Evolutionary conservation across 2,329 filamentous ascomycete genomes (phyloP), one percentile per base, ranked within the genome.

Genomic region (Parastagonospora nodorum): DNA sequence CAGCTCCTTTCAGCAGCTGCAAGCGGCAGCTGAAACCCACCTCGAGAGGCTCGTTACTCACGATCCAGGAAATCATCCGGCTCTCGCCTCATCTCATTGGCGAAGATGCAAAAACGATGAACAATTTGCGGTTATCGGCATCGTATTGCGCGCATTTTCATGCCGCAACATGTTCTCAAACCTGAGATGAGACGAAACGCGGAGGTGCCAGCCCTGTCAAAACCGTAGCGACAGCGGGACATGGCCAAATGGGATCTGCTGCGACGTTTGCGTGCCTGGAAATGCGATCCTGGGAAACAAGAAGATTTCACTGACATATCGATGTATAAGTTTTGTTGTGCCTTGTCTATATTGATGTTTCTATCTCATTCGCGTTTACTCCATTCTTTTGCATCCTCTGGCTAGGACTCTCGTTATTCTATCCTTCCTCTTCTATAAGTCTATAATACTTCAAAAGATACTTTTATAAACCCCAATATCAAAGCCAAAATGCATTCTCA

Each of bases 401-500:
- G 40, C 40, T 32, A 46, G 24, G 44, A 29, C 33, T 19, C 33
- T 46, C 35, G 10, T 29, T 46, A 32, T 29, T 42, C 14, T 27
- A 32, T 10, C 24, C 36, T 33, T 12, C n/a, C n/a, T 29, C 29
- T 28, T 29, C 8, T 41, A 16, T 11, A 29, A 28, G 30, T 35
- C 32, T 40, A 37, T 30, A 14, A 28, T 16, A n/a, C 10, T 28
- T 29, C 19, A 24, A 24, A 24, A 24, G 19, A 24, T 16, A 33
- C 27, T 40, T n/a, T 32, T 11, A 7, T 9, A 5, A n/a, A 29
- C 27, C n/a, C 19, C 14, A 14, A 14, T 19, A n/a, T 15, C 12
- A 28, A 45, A 35, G 4, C 29, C 43, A 50, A 46, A 12, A 67
- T 67, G 64, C 52, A 63, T 45, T 41, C 52, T 45, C 28, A 46